These are phyloP conservation scores for Nakataea oryzae DNA, from an alignment of 2,329 filamentous ascomycete species.

Conservation along the genomic window DNA sequence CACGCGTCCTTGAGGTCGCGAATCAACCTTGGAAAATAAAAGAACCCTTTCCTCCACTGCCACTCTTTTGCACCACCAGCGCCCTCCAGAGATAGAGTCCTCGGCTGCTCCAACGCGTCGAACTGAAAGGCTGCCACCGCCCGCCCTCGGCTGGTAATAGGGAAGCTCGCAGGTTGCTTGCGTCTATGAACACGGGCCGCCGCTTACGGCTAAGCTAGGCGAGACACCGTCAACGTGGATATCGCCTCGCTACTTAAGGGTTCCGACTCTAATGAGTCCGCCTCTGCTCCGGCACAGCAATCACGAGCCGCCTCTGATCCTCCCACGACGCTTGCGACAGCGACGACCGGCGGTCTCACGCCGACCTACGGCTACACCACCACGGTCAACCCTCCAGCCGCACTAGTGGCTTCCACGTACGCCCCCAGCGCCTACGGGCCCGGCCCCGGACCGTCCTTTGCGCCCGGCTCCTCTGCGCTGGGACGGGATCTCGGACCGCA, in stretches of 20 bases:
- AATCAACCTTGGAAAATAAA: neutral
- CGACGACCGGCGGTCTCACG: constrained; percentile 17
- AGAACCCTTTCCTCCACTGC: neutral
- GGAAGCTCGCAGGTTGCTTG: constrained; percentile 7
- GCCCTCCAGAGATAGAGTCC: neutral
- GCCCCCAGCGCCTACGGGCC: constrained; percentile 8
- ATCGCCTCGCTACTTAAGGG: constrained; percentile 81
- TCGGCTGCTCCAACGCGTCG: neutral
- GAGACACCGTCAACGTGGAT: constrained; percentile 72
- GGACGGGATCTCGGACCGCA: neutral
- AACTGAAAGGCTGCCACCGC: neutral
- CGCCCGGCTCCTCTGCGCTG: neutral
- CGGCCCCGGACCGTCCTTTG: neutral
- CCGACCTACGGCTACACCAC: constrained; percentile 1
- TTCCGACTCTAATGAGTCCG: constrained; percentile 63
- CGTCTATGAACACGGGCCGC: constrained; percentile 20
- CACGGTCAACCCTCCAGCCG: neutral
- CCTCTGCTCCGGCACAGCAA: constrained; percentile 31
- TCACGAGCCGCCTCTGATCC: constrained; percentile 25
- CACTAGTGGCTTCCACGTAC: constrained; percentile 3
- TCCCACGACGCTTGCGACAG: constrained; percentile 23
- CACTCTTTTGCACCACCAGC: neutral
- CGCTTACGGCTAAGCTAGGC: constrained; percentile 21
- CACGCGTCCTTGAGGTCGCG: neutral
- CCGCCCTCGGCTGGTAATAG: neutral